Base-by-base conservation (phyloP, 352 stramenopile species). In the Phytopythium ostracodes region DNA sequence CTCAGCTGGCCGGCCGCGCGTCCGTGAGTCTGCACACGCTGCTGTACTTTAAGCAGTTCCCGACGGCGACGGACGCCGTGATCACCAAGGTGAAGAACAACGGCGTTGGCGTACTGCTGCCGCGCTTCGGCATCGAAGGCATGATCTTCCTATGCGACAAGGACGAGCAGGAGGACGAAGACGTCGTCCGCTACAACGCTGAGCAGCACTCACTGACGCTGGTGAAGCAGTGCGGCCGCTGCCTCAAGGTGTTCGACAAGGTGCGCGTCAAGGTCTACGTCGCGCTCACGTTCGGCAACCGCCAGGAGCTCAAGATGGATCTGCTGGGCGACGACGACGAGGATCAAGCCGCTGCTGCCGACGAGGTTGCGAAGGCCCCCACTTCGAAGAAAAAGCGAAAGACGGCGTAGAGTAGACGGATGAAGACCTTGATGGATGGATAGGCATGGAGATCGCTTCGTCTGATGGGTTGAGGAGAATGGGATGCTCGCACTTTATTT, bases 41-140 rank as follows among this genome's bases (percentile, higher is more conserved):
- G 18, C 85, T 99, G 33, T 99, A 99, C 79, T 99, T 99, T 81
- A 68, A 87, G 62, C 77, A 92, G 54, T 91, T 83, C 63, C 80
- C 86, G 14, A 95, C 86, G 1, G 71, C 70, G 29, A 91, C 88
- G 33, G 86, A 96, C 47, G 95, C 96, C 3, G 96, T 99, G 59
- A 91, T 99, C 43, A 92, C 98, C 35, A 96, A 96, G 77, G 91
- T 99, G 20, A 91, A 94, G 72, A 92, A 96, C 58, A 98, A 97
- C 57, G 87, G 83, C n/a, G 84, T 99, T 17, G 90, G 84, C 20
- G 97, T 99, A 15, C 84, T 99, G 63, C 81, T 99, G 56, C 97
- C 97, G n/a, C 77, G 96, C 43, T 99, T 98, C 73, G 98, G 98
- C 25, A 99, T 99, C 60, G 98, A 99, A 87, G 97, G 96, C 42